Conservation (phyloP, 306 rosid genomes). For the Inga leiocalycina region DNA sequence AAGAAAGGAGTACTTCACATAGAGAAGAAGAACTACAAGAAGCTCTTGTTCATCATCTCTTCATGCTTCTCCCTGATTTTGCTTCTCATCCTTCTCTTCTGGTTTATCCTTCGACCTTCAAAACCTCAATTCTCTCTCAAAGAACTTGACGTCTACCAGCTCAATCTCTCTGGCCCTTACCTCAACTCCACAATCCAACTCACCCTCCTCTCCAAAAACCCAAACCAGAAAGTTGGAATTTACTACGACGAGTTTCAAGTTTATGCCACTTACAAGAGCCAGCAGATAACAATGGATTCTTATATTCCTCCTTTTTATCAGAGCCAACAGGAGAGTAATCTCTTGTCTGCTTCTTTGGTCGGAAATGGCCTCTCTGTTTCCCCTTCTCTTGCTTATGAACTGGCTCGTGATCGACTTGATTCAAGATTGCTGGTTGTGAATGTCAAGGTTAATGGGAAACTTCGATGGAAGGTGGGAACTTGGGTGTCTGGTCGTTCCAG, state of each 20-base stretch:
- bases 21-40: not conserved
- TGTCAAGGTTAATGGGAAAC: constrained; percentile 65
- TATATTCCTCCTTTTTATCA: constrained; percentile 86
- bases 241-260: constrained; percentile 78
- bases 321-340: constrained; percentile 59
- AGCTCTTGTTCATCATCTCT: constrained; percentile 38
- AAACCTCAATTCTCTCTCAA: constrained; percentile 81
- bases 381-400: constrained; percentile 75
- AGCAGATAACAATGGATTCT: constrained; percentile 67
- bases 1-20: constrained; percentile 40
- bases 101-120: constrained; percentile 69
- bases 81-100: constrained; percentile 53
- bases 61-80: constrained; percentile 58
- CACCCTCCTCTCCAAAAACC: constrained; percentile 74
- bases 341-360: constrained; percentile 64
- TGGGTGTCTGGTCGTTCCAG: constrained; percentile 91
- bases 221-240: constrained; percentile 77
- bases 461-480: constrained; percentile 89
- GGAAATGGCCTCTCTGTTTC: constrained; percentile 71
- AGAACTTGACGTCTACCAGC: constrained; percentile 72
- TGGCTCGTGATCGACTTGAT: constrained; percentile 67
- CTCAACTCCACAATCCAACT: constrained; percentile 88
- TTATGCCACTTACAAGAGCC: constrained; percentile 73
- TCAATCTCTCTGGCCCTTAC: constrained; percentile 58
- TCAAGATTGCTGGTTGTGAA: constrained; percentile 59